phyloP scores from a whole-genome alignment of 352 stramenopile species.

The Globisporangium mamillatum region DNA sequence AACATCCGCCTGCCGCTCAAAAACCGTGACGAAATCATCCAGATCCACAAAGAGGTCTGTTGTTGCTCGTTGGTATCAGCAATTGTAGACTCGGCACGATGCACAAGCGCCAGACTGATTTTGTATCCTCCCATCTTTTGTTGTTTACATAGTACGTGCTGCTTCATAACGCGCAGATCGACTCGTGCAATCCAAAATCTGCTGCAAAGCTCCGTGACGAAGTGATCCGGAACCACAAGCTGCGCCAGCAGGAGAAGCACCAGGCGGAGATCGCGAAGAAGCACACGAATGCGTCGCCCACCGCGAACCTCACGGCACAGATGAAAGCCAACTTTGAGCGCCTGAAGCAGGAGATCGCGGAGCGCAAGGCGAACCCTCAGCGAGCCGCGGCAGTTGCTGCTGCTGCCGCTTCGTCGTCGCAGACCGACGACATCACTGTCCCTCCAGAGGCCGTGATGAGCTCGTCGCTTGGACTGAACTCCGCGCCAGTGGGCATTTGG shows the following conservation, averaged over 20 bases:
- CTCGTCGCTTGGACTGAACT: constrained; percentile 12
- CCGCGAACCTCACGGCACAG: constrained; percentile 35
- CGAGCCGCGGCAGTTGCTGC: constrained; percentile 16
- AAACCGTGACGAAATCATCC: constrained; percentile 82
- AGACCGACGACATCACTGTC: constrained; percentile 11
- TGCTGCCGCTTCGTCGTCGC: constrained; percentile 14
- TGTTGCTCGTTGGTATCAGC: not conserved
- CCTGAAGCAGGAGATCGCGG: constrained; percentile 65
- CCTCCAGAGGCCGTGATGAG: not conserved
- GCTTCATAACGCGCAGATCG: constrained; percentile 73
- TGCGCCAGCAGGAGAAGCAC: constrained; percentile 65
- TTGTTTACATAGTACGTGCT: constrained; percentile 55
- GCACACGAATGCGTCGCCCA: constrained; percentile 26
- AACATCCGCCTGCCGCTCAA: constrained; percentile 57
- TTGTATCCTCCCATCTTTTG: not conserved
- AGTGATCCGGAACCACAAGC: constrained; percentile 65
- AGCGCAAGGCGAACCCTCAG: constrained; percentile 49
- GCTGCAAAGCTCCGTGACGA: constrained; percentile 57
- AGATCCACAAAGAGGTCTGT: constrained; percentile 84
- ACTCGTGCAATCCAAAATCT: constrained; percentile 77
- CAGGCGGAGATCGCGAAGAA: constrained; percentile 32
- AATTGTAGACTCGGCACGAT: not conserved
- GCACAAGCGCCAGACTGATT: not conserved
- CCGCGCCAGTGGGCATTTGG: constrained; percentile 44
- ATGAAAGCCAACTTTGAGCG: constrained; percentile 79